Evolutionary conservation across 2,329 filamentous ascomycete genomes (phyloP).

Genomic region (Pseudogymnoascus sp.): DNA sequence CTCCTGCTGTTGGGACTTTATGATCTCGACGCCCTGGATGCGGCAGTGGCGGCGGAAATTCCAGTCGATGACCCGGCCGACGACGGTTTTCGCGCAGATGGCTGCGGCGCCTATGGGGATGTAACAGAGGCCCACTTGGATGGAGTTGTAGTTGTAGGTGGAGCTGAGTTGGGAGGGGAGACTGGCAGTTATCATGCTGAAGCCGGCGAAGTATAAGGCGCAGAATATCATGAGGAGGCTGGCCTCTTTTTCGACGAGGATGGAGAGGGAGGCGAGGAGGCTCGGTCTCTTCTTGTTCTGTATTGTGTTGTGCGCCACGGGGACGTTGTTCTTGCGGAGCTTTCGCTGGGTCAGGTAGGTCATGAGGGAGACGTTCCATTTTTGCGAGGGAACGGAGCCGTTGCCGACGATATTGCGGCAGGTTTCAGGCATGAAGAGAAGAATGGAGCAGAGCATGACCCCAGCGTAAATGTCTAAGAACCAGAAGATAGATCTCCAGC

Average conservation of each 20-base stretch:
- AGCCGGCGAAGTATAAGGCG: slow-evolving; percentile 23
- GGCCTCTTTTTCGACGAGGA: slow-evolving; percentile 23
- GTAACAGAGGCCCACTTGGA: slow-evolving; percentile 29
- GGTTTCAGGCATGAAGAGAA: slow-evolving; percentile 28
- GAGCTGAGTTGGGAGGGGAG: slow-evolving; percentile 25
- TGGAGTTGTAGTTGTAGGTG: slow-evolving; percentile 28
- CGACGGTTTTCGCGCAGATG: slow-evolving; percentile 38
- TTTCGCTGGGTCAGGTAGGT: slow-evolving; percentile 1
- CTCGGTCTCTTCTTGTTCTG: slow-evolving; percentile 17
- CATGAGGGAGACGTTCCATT: background rate
- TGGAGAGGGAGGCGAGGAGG: slow-evolving; percentile 20
- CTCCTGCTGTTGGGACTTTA: slow-evolving; percentile 9
- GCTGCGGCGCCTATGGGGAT: slow-evolving; percentile 43
- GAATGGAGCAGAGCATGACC: slow-evolving; percentile 30
- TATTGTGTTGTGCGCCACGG: background rate
- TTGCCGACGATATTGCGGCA: slow-evolving; percentile 30
- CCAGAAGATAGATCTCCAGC: slow-evolving; percentile 48
- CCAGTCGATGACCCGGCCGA: slow-evolving; percentile 54
- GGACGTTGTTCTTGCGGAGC: background rate
- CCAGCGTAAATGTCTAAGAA: slow-evolving; percentile 42
- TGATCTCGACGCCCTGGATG: slow-evolving; percentile 10
- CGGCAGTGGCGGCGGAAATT: slow-evolving; percentile 51
- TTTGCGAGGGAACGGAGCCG: slow-evolving; percentile 18
- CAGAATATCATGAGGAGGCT: slow-evolving; percentile 22
- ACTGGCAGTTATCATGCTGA: slow-evolving; percentile 25